Conservation (phyloP, 805 yeast species). For the Ascoidea asiatica region DNA sequence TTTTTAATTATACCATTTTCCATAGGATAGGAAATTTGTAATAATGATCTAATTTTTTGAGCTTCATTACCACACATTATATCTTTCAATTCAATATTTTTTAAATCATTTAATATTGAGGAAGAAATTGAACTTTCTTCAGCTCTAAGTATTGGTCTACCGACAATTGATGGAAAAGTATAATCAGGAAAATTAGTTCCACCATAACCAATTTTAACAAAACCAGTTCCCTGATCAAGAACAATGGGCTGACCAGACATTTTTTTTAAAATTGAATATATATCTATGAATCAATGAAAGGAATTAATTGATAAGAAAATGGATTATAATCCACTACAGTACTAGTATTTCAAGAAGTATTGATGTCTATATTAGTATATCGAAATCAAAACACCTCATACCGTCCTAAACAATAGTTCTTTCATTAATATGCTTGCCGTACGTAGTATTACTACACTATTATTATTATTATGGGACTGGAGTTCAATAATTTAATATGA, state of each 20-base stretch:
- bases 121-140: conserved; percentile 63
- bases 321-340: too few relatives aligned
- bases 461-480: too few relatives aligned
- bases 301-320: too few relatives aligned
- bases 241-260: conserved; percentile 28
- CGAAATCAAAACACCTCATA: too few relatives aligned
- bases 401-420: too few relatives aligned
- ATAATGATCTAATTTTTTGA: conserved; percentile 72
- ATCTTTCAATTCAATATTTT: conserved; percentile 68
- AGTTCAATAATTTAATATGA: too few relatives aligned
- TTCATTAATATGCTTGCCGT: too few relatives aligned
- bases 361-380: too few relatives aligned
- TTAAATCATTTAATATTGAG: conserved; percentile 14
- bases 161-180: conserved; percentile 95
- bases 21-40: conserved; percentile 96
- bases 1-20: conserved; percentile 94
- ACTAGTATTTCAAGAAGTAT: too few relatives aligned
- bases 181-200: conserved; percentile 95
- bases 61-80: conserved; percentile 98
- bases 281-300: too few relatives aligned
- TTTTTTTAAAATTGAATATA: not conserved
- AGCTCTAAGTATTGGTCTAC: conserved; percentile 92
- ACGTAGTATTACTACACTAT: too few relatives aligned
- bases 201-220: conserved; percentile 92
- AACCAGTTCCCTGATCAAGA: conserved; percentile 98